Evolutionary conservation across 2,329 filamentous ascomycete species (phyloP), one percentile per base, ranked within the genome.

Genomic region (Exophiala oligosperma): DNA sequence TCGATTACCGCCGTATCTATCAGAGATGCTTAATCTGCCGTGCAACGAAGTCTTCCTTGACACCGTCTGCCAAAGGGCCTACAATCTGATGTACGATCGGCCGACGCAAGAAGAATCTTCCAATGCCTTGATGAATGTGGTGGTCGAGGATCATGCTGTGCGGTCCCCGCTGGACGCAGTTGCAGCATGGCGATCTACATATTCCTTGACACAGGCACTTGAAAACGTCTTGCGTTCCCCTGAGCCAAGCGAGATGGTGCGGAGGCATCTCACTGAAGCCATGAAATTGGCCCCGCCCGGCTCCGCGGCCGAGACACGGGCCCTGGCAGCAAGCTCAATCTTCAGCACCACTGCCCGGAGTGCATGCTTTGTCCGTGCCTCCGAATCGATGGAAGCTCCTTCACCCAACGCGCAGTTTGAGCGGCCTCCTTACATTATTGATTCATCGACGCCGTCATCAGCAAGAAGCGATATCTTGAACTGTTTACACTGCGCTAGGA

Each of bases 11-110:
- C 84, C 87, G 11, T 88, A 97, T 70, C 81, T 97, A 5, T 84
- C 86, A 2, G 79, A 84, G 6, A 81, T 97, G 1, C 81, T 97
- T 3, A 84, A 92, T 63, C 84, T 89, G 61, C 88, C 93, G 28
- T 92, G 89, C 64, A 90, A 95, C 52, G 85, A 91, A 23, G 90
- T 97, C 7, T 81, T 97, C 64, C 87, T 86, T 62, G 83, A 89
- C 53, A 81, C 82, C 46, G 88, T 96, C 61, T 83, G 93, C 40
- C 91, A 96, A 73, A 86, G 92, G 54, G 91, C 91, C 1, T 90
- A 93, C 71, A 96, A 96, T 70, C 80, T 97, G 14, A 91, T 92
- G 2, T 96, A 92, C 84, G 94, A 96, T 73, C 82, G 84, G 57
- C 85, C 87, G 3, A 93, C 89, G 0, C 85, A 86, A 1, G 79